Evolutionary conservation across 441 rosid species (phyloP).

Genomic region (Manihot esculenta): DNA sequence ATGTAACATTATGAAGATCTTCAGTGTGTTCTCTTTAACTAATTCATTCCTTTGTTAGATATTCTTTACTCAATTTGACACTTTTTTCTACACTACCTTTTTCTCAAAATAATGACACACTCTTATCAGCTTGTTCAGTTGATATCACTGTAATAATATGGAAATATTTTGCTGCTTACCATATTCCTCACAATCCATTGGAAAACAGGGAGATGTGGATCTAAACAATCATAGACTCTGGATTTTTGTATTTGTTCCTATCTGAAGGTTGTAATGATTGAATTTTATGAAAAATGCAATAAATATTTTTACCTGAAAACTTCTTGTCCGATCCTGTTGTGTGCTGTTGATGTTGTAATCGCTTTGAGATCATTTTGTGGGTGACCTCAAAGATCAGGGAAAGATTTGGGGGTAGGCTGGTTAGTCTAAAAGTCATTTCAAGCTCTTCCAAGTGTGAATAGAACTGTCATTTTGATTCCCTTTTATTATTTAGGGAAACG

Average conservation of each 20-base stretch:
- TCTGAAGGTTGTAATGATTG: background rate
- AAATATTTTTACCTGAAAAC: background rate
- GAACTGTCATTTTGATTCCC: background rate
- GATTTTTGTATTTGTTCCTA: background rate
- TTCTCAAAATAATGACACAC: no score
- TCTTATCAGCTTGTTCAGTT: no score
- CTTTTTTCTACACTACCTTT: background rate
- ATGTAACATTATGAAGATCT: background rate
- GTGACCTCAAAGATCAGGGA: no score
- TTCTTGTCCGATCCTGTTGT: no score
- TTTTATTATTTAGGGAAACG: no score
- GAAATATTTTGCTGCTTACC: background rate
- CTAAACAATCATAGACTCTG: background rate
- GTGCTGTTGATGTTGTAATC: background rate
- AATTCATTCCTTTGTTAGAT: background rate
- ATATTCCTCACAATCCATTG: background rate
- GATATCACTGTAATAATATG: background rate
- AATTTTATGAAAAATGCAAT: background rate
- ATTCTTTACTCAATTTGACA: background rate
- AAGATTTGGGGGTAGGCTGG: no score
- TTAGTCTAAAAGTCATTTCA: background rate
- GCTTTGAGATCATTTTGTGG: no score
- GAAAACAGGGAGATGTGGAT: constrained; percentile 2
- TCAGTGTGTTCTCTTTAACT: background rate
- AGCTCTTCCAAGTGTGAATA: background rate